These are phyloP conservation scores for Spirogloea muscicola DNA, from an alignment of 139 green algal genomes.

Conservation along the genomic window DNA sequence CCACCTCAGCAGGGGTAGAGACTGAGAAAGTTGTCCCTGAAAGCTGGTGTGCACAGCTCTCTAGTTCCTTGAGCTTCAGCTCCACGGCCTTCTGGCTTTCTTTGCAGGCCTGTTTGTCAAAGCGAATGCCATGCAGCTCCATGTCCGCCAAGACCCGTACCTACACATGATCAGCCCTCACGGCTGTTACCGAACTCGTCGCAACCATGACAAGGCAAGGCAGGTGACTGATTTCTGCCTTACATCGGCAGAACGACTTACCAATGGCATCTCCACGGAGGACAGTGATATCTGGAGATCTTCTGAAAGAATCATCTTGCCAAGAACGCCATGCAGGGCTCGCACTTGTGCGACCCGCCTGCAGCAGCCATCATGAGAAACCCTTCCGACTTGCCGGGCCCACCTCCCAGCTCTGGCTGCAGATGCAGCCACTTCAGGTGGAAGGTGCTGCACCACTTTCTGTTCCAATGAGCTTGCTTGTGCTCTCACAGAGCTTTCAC, in stretches of 20 bases:
- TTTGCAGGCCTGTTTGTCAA: constrained; percentile 13
- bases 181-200: not conserved
- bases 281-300: constrained; percentile 13
- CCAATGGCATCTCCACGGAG: constrained; percentile 32
- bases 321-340: constrained; percentile 1
- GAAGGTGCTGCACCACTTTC: constrained; percentile 12
- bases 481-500: constrained; percentile 18
- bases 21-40: constrained; percentile 20
- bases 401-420: constrained; percentile 20
- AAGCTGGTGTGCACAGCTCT: constrained; percentile 6
- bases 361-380: constrained; percentile 23
- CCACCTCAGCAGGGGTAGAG: constrained; percentile 4
- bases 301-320: not conserved
- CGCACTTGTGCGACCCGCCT: constrained; percentile 1
- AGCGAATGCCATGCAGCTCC: constrained; percentile 25
- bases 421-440: constrained; percentile 5
- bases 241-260: no score
- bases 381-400: constrained; percentile 3
- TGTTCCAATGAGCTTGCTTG: not conserved
- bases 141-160: constrained; percentile 26
- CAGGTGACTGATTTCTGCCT: no score
- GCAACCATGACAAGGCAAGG: not conserved
- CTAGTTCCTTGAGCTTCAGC: constrained; percentile 11
- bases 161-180: not conserved
- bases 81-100: not conserved